Base-by-base conservation (phyloP, 805 yeast genomes). In the Wickerhamomyces queroliae region DNA sequence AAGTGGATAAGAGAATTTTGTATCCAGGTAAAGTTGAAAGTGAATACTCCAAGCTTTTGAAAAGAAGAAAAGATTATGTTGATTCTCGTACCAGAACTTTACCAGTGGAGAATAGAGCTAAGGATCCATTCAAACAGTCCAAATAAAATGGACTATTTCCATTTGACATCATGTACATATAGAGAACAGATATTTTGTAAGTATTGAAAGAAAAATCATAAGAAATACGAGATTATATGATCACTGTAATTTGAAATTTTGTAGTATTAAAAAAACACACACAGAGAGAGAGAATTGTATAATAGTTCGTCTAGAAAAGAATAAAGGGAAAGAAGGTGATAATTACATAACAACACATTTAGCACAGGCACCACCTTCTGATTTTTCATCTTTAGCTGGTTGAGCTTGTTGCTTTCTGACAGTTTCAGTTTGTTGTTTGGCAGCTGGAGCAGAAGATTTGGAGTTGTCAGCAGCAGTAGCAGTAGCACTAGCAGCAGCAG, bases 1-100 rank as follows among this genome's bases (percentile, higher is more conserved):
- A 78, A 16, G 58, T 72, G 16, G 95, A 85, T 60, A 76, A 74
- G 55, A 68, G 73, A 39, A 62, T 87, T 28, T 48, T 86, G 25
- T 87, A 85, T 57, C 95, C 95, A 2, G 89, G 89, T 22, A 83
- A 79, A 62, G 68, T 67, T 38, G 70, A 73, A 44, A 61, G 73
- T 16, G 67, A 64, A 35, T 62, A 69, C 49, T 58, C 55, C 40
- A 69, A 68, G 51, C 66, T 66, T 48, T 63, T 70, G 53, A 68
- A 72, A 40, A 70, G 72, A 45, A 71, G 70, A 56, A 74, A 70
- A 41, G 80, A 76, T 33, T 80, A 78, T 58, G 60, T 80, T 38
- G 67, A 69, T 32, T 66, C 69, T 42, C 72, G 82, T 43, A 75
- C 75, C 42, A 70, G 72, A 53, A 66, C 83, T 3, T 59, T 80